Base-by-base conservation (phyloP, 441 rosid species). In the Arabidopsis hybrid region DNA sequence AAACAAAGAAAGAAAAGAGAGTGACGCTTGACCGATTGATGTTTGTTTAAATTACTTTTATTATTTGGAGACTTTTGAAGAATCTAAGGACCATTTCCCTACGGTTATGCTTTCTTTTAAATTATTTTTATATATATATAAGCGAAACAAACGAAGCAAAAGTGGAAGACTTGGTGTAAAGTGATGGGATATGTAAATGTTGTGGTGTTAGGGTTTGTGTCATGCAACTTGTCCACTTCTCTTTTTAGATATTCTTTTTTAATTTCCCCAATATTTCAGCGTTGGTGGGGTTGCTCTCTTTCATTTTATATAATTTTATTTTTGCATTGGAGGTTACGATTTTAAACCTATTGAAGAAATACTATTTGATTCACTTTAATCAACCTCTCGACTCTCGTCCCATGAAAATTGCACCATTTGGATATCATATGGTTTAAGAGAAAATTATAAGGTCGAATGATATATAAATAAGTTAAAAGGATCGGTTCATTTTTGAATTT, bases 11-110 rank as follows among this genome's bases (percentile, higher is more conserved):
- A 43, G 51, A 8, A n/a, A 42, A 72, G 80, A 83, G 71, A 76
- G 43, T 65, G 90, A 85, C 86, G 71, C 87, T 83, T 77, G 76
- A 82, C 83, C 80, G 73, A 69, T 80, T 73, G 72, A 60, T 75
- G 52, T 49, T 66, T 21, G 26, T 68, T 13, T 67, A 38, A 6
- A 6, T 36, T 4, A 52, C 17, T 32, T 70, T 65, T 17, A 58
- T 69, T 38, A 69, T 76, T 56, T 70, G 61, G 60, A 64, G 52
- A 76, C 42, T 69, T 76, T 64, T 55, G 61, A 73, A 67, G 71
- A 64, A 69, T 68, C 74, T 59, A 77, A 67, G 82, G 79, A 78
- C 85, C 85, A 80, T 83, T 73, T 62, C 74, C 14, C 60, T 60
- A 53, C 75, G 67, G 32, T 58, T 60, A 69, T 74, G 61, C 14